Evolutionary conservation across 1,139 yeast species (phyloP).

Genomic region (Hyphopichia khmerensis): DNA sequence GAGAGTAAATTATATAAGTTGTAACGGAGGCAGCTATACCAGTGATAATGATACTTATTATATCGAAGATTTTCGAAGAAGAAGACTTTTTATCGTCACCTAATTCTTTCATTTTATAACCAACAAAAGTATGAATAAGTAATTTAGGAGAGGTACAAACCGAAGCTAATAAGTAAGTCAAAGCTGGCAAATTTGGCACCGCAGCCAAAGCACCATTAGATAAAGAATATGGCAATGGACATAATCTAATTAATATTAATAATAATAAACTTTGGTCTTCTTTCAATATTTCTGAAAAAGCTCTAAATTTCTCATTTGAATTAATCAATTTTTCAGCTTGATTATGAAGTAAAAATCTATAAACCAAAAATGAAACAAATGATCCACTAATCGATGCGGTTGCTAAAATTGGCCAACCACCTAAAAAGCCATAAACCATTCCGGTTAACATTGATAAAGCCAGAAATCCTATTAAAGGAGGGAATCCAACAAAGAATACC

Average conservation of each 20-base stretch:
- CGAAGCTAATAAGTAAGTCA: conserved; percentile 70
- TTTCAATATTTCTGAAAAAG: conserved; percentile 68
- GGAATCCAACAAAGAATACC: conserved; percentile 58
- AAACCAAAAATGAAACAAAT: conserved; percentile 64
- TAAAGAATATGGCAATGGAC: conserved; percentile 91
- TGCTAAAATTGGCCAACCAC: conserved; percentile 79
- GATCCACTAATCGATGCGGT: conserved; percentile 73
- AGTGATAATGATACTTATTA: conserved; percentile 62
- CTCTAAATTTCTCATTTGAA: conserved; percentile 65
- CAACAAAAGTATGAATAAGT: conserved; percentile 74
- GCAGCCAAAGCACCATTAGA: conserved; percentile 92
- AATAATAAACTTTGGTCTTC: conserved; percentile 65
- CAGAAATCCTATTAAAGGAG: conserved; percentile 86
- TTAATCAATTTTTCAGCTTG: conserved; percentile 52
- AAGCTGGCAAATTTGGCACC: conserved; percentile 66
- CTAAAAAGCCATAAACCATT: conserved; percentile 76
- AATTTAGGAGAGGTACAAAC: conserved; percentile 78
- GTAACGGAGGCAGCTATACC: conserved; percentile 56
- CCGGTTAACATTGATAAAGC: conserved; percentile 70
- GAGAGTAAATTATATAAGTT: conserved; percentile 68
- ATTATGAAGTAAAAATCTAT: conserved; percentile 57
- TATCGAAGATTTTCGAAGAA: conserved; percentile 57
- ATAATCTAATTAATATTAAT: conserved; percentile 69
- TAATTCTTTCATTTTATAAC: conserved; percentile 68
- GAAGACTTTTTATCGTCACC: conserved; percentile 57